These are phyloP conservation scores for Candida pseudoglaebosa DNA, from an alignment of 805 yeast genomes.

Conservation along the genomic window DNA sequence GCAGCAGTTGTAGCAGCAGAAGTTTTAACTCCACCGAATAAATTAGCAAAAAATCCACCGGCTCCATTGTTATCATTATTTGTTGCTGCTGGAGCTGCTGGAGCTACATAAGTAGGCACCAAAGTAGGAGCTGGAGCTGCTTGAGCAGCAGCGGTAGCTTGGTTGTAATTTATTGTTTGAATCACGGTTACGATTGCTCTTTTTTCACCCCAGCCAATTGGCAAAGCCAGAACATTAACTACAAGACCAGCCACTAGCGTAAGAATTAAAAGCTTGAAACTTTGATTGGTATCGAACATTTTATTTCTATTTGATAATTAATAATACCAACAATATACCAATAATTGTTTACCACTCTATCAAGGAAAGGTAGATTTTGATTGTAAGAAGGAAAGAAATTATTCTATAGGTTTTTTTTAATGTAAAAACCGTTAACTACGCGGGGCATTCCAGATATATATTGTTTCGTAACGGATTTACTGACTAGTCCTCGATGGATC, in stretches of 20 bases:
- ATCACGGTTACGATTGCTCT: slow-evolving; percentile 5
- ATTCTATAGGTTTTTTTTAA: background rate
- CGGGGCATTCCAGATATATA: slow-evolving; percentile 1
- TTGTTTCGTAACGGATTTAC: background rate
- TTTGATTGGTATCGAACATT: background rate
- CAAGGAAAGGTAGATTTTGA: background rate
- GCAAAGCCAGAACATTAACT: slow-evolving; percentile 2
- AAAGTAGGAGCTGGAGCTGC: slow-evolving; percentile 5
- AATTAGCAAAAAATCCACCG: slow-evolving; percentile 15
- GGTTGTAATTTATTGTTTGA: slow-evolving; percentile 2
- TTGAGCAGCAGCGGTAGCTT: slow-evolving; percentile 1
- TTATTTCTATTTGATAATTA: background rate
- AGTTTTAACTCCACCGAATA: slow-evolving; percentile 3
- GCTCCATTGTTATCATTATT: slow-evolving; percentile 26
- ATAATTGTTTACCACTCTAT: background rate
- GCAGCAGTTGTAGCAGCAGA: slow-evolving; percentile 19
- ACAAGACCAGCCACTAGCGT: slow-evolving; percentile 5
- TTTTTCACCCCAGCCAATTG: slow-evolving; percentile 2
- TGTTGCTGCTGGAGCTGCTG: slow-evolving; percentile 20
- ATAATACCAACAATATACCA: background rate
- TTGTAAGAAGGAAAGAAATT: background rate
- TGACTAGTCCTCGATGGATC: background rate
- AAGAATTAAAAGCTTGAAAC: slow-evolving; percentile 3
- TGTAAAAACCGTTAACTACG: background rate
- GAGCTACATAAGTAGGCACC: slow-evolving; percentile 7